phyloP scores from a whole-genome alignment of 768 basidiomycete species.

The Asterophora lycoperdoides region DNA sequence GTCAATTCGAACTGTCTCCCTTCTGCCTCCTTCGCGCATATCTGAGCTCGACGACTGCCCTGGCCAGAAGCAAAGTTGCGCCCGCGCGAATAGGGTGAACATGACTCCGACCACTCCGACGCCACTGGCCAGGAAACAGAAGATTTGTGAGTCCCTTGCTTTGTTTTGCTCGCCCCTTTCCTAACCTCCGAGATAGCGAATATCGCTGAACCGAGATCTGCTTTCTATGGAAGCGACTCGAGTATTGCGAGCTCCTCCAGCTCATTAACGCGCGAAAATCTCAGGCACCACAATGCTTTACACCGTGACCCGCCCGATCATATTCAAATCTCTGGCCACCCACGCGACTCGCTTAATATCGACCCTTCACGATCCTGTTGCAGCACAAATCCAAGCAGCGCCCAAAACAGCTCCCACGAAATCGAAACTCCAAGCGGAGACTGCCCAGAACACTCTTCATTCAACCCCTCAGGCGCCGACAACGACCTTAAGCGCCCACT shows the following conservation, averaged over 20 bases:
- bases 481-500: conserved; percentile 15
- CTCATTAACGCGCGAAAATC: conserved; percentile 15
- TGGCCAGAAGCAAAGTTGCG: too few relatives aligned
- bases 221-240: conserved; percentile 3
- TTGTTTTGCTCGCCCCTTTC: background rate
- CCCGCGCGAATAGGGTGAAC: background rate
- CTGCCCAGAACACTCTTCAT: background rate
- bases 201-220: background rate
- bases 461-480: conserved; percentile 4
- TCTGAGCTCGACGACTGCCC: too few relatives aligned
- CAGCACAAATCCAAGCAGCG: conserved; percentile 12
- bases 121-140: background rate
- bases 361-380: conserved; percentile 5
- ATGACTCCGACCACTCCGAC: background rate
- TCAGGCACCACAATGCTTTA: conserved; percentile 11
- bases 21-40: background rate
- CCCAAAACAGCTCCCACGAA: conserved; percentile 18
- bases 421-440: conserved; percentile 15
- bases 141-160: conserved; percentile 9
- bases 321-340: too few relatives aligned
- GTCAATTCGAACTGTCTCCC: background rate
- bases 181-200: background rate
- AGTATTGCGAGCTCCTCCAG: conserved; percentile 1
- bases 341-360: too few relatives aligned
- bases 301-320: background rate